These are phyloP conservation scores for Solanum lycopersicoides DNA, from an alignment of 257 asterid genomes.

Conservation along the genomic window DNA sequence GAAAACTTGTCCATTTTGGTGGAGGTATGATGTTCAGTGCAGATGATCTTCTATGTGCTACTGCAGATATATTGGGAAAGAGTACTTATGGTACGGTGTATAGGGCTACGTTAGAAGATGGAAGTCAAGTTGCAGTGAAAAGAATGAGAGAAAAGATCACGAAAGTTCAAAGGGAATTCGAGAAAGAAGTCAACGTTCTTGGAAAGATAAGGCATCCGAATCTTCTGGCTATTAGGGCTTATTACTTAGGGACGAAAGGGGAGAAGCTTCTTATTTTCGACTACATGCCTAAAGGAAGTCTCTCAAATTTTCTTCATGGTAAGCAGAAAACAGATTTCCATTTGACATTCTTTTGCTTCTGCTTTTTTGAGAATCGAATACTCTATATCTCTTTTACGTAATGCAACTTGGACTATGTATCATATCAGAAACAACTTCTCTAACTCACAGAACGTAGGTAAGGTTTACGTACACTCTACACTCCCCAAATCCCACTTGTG, in stretches of 20 bases:
- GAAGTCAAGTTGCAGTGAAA: slow-evolving; percentile 84
- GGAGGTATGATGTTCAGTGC: slow-evolving; percentile 73
- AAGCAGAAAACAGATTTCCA: neutral
- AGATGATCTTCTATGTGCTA: slow-evolving; percentile 86
- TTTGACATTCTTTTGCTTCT: neutral
- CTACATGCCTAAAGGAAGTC: slow-evolving; percentile 85
- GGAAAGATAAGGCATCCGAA: slow-evolving; percentile 82
- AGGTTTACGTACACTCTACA: neutral
- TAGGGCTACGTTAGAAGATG: slow-evolving; percentile 82
- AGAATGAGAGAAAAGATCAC: slow-evolving; percentile 88
- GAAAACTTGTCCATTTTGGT: slow-evolving; percentile 88
- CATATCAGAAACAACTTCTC: neutral
- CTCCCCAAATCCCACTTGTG: neutral
- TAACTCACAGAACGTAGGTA: neutral
- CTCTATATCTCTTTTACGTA: neutral
- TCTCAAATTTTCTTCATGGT: slow-evolving; percentile 87
- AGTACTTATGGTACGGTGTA: slow-evolving; percentile 93
- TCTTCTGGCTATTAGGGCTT: slow-evolving; percentile 82
- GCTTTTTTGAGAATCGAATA: neutral
- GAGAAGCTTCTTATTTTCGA: slow-evolving; percentile 91
- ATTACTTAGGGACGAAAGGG: slow-evolving; percentile 88
- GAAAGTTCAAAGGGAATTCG: slow-evolving; percentile 74
- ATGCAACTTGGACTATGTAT: neutral
- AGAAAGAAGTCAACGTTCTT: slow-evolving; percentile 54
- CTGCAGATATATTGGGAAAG: slow-evolving; percentile 95